Percentiles rank a stretch among this genome's conserved stretches.
Evolutionary conservation across 2,329 filamentous ascomycete species (phyloP).

Genomic region (Diaporthe australafricana): DNA sequence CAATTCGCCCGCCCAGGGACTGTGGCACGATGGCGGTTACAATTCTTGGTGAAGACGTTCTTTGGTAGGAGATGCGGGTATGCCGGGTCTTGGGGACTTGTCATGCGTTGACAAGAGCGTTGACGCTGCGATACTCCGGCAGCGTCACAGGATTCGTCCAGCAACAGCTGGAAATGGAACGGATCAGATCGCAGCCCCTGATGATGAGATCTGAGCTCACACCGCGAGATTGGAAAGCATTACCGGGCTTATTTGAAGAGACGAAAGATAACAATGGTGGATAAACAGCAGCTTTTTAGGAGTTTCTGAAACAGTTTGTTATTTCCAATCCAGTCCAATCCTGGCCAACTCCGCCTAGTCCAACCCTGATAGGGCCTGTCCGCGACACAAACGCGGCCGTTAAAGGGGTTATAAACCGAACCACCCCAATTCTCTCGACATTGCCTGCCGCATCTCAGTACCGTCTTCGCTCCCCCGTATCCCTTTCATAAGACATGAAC

Average conservation of each 20-base stretch:
- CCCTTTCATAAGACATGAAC: neutral
- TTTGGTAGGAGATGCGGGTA: neutral
- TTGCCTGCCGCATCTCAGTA: neutral
- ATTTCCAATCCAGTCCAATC: constrained; percentile 25
- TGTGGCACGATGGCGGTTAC: neutral
- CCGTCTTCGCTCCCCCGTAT: neutral
- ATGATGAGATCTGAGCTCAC: neutral
- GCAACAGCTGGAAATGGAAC: neutral
- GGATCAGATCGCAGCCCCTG: neutral
- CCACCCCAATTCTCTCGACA: neutral
- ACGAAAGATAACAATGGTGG: neutral
- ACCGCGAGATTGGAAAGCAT: neutral
- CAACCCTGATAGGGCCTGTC: neutral
- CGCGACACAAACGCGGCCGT: neutral
- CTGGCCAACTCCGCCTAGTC: constrained; percentile 3
- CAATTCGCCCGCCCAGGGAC: neutral
- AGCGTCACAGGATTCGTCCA: neutral
- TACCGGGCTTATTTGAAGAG: neutral
- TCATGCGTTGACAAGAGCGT: neutral
- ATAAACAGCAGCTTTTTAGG: neutral
- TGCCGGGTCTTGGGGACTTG: too few species aligned
- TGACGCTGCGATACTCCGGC: neutral
- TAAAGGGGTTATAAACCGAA: neutral
- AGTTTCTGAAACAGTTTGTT: constrained; percentile 1
- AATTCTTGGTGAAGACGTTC: neutral